Base-by-base conservation (phyloP, 352 stramenopile genomes). In the Globisporangium orthogonon region DNA sequence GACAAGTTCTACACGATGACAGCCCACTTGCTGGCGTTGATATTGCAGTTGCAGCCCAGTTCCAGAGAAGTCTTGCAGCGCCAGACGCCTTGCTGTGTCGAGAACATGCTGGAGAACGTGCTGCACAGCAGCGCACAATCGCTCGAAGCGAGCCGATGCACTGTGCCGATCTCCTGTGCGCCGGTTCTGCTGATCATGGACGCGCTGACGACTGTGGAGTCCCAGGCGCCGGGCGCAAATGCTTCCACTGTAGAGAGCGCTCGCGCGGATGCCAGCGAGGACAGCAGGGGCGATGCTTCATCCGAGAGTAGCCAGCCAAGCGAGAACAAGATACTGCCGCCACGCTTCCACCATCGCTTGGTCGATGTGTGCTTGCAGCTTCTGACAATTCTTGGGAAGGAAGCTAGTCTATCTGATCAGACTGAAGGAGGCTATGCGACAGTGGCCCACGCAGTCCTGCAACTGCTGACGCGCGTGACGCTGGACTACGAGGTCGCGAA, bases 401-500 rank as follows among this genome's bases (percentile, higher is more conserved):
- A 50, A 17, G 11, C 37, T 4, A 43, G 37, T 17, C 6, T 13
- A 6, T 43, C 37, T 10, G 37, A 43, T 10, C 37, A 43, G 37
- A 3, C 4, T 13, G 11, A 43, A 17, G 37, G 37, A 43, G 37
- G 15, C 11, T 17, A 65, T 28, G 66, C 68, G 40, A 67, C 67
- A 37, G 60, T 70, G 35, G 74, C 76, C 1, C 86, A 95, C 41
- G 77, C 86, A 30, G 69, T 88, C 55, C 83, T 84, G 76, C 86
- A 95, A 53, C 44, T 95, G 30, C 53, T 91, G 11, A 70, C 69
- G 17, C 79, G 65, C 9, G 63, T 95, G 57, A 91, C 83, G 28
- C 57, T 87, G 29, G 72, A 89, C 28, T 91, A 91, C 58, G 70
- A 90, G 3, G 17, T 91, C n/a, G 82, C 83, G 4, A 87, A 61